Conservation (phyloP, 2,329 filamentous ascomycete species). For the Annulohypoxylon truncatum region DNA sequence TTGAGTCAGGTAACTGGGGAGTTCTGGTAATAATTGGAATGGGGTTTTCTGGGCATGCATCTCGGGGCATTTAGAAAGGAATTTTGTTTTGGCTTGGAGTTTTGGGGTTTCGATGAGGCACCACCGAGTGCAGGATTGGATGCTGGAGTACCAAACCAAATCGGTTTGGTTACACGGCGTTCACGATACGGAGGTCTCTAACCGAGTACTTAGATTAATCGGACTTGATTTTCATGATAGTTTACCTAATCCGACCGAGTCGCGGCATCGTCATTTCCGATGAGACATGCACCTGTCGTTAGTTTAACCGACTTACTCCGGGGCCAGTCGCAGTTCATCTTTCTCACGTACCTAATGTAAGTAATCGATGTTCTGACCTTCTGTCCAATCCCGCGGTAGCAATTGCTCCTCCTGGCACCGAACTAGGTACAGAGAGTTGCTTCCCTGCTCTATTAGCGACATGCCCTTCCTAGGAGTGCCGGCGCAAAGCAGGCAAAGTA, state of each 20-base stretch:
- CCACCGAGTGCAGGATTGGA: background rate
- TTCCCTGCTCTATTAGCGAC: slow-evolving; percentile 26
- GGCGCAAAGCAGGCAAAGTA: slow-evolving; percentile 15
- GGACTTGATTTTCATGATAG: slow-evolving; percentile 19
- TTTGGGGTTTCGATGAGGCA: slow-evolving; percentile 22
- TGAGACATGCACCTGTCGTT: slow-evolving; percentile 17
- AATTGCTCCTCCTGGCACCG: slow-evolving; percentile 21
- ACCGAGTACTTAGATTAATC: slow-evolving; percentile 28
- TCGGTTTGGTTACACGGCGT: slow-evolving; percentile 22
- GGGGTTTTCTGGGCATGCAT: slow-evolving; percentile 12
- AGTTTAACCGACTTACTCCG: slow-evolving; percentile 23
- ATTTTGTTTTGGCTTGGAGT: slow-evolving; percentile 31
- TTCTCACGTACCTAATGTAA: background rate
- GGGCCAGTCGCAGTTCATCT: slow-evolving; percentile 5
- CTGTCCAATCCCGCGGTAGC: slow-evolving; percentile 15
- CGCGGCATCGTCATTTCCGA: slow-evolving; percentile 20
- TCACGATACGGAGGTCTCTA: slow-evolving; percentile 26
- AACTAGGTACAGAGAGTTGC: background rate
- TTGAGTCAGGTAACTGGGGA: slow-evolving; percentile 14
- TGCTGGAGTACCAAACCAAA: slow-evolving; percentile 5
- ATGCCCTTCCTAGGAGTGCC: slow-evolving; percentile 23
- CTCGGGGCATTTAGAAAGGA: slow-evolving; percentile 35
- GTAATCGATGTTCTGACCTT: background rate
- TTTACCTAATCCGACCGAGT: slow-evolving; percentile 11
- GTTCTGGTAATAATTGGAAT: slow-evolving; percentile 23